Conservation (phyloP, 257 asterid species). For the Pogostemon cablin region DNA sequence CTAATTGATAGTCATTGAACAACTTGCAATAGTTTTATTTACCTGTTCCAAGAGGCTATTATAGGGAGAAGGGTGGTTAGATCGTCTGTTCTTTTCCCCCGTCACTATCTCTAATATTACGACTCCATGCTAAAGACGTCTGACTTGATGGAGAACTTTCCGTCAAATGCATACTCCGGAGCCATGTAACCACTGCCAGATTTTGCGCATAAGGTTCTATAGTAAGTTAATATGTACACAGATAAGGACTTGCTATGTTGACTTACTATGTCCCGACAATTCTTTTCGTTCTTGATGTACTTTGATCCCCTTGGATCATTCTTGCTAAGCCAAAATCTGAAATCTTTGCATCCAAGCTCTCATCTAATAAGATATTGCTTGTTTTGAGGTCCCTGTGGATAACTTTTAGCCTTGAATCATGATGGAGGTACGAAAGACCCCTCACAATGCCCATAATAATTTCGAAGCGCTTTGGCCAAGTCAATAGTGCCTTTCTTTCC, state of each 20-base stretch:
- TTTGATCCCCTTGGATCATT: conserved; percentile 23
- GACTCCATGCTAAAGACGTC: too few species aligned
- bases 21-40: background rate
- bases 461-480: conserved; percentile 24
- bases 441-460: conserved; percentile 29
- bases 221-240: too few species aligned
- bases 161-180: too few species aligned
- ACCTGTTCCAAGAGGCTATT: conserved; percentile 23
- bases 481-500: conserved; percentile 4
- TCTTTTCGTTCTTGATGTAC: conserved; percentile 17
- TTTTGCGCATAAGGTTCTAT: too few species aligned
- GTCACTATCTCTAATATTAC: conserved; percentile 24
- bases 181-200: too few species aligned
- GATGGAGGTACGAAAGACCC: conserved; percentile 32
- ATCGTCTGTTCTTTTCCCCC: conserved; percentile 26
- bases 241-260: too few species aligned
- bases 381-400: conserved; percentile 34
- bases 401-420: conserved; percentile 28
- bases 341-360: conserved; percentile 23
- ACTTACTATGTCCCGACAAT: conserved; percentile 32
- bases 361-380: conserved; percentile 28
- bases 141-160: too few species aligned
- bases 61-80: background rate
- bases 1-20: too few species aligned
- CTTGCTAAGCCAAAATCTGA: conserved; percentile 34